Evolutionary conservation across 2,329 filamentous ascomycete genomes (phyloP).

Genomic region (Helminthosporium solani): DNA sequence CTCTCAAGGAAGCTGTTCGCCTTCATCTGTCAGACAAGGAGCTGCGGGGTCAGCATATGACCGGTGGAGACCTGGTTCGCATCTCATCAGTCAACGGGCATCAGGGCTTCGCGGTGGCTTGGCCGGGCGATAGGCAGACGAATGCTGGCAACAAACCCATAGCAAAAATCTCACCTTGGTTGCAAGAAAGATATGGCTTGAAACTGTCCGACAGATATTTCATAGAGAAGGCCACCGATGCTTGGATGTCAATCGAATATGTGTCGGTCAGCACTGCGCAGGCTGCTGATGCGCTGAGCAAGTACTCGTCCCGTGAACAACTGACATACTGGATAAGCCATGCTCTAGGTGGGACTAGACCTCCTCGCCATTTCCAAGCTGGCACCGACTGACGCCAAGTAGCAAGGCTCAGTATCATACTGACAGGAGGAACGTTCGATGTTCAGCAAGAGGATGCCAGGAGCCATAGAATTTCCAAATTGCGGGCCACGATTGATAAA

Average conservation of each 20-base stretch:
- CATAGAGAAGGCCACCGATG: constrained; percentile 53
- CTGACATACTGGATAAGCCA: constrained; percentile 32
- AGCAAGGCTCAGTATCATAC: constrained; percentile 67
- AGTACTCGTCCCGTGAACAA: constrained; percentile 28
- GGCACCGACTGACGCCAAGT: constrained; percentile 12
- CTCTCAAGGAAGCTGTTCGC: constrained; percentile 58
- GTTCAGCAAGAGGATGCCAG: constrained; percentile 49
- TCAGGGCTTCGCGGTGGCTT: constrained; percentile 62
- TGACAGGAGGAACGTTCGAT: constrained; percentile 70
- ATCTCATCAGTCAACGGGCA: constrained; percentile 49
- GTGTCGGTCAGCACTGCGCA: constrained; percentile 27
- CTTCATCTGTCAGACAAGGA: constrained; percentile 59
- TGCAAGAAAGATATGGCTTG: constrained; percentile 70
- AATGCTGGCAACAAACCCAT: constrained; percentile 42
- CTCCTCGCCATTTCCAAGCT: neutral
- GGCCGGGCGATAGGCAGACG: constrained; percentile 53
- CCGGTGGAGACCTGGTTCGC: constrained; percentile 61
- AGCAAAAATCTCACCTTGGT: constrained; percentile 66
- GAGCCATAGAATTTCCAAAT: constrained; percentile 52
- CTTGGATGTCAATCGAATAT: constrained; percentile 32
- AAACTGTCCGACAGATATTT: constrained; percentile 59
- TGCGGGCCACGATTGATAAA: constrained; percentile 61
- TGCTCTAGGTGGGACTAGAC: constrained; percentile 31
- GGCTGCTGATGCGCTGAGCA: constrained; percentile 16
- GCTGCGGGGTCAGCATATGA: constrained; percentile 56